These are phyloP conservation scores for Alternaria sp. DNA, from an alignment of 2,329 filamentous ascomycete genomes.

Conservation along the genomic window DNA sequence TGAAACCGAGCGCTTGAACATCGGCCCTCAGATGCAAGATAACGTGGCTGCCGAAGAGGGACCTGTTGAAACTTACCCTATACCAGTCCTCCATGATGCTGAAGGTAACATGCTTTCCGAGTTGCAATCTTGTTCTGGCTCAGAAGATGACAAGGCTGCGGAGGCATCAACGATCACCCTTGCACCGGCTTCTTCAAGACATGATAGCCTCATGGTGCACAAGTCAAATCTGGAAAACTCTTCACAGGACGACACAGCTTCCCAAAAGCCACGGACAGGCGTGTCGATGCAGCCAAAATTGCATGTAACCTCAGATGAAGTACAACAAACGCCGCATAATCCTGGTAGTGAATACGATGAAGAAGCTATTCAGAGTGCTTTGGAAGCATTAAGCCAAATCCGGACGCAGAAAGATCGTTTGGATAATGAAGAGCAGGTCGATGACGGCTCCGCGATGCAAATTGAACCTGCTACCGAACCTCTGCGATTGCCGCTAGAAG, in stretches of 20 bases:
- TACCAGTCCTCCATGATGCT: background rate
- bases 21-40: background rate
- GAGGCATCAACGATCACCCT: background rate
- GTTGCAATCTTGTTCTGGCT: background rate
- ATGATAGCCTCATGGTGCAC: background rate
- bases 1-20: background rate
- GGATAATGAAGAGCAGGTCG: background rate
- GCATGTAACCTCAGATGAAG: background rate
- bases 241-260: background rate
- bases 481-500: background rate
- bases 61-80: background rate
- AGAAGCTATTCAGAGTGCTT: background rate
- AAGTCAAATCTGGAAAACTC: background rate
- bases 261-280: background rate
- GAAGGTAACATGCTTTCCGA: background rate
- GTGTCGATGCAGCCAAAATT: background rate
- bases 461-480: background rate
- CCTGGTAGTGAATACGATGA: too few species aligned
- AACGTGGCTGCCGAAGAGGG: background rate
- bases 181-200: background rate
- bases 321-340: background rate
- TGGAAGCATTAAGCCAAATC: background rate
- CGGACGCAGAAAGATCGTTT: background rate
- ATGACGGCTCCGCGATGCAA: too few species aligned
- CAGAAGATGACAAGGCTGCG: background rate